Evolutionary conservation across 371 early-diverging fungal genomes (phyloP), one percentile per base, ranked within the genome.

Genomic region (Smittium mucronatum): DNA sequence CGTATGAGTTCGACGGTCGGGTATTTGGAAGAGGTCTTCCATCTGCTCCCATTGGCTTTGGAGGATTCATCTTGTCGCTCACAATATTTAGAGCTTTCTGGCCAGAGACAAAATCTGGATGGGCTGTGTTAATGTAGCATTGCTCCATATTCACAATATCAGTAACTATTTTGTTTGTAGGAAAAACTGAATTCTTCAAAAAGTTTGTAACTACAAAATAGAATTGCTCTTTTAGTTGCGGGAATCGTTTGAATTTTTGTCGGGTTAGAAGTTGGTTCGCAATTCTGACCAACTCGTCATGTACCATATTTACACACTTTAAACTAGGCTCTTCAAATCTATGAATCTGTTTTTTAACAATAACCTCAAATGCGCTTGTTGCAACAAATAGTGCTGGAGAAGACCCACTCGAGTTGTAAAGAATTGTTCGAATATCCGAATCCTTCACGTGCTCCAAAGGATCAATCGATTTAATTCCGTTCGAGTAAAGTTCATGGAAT

Each of bases 351-450:
- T 95, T 88, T 81, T 95, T 97, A 71, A 98, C 92, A 36, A 98
- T 89, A 29, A 94, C 89, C 78, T 98, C 98, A 77, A 99, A 99
- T 1, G 98, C 99, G 36, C 90, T 91, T 1, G 98, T 95, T 1
- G 91, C 94, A 30, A 99, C 97, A 82, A 98, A 96, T 30, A 98
- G 84, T 30, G 95, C 89, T 2, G 98, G 97, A 16, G 94, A 89
- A 2, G 97, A 93, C 58, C 98, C 98, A 57, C 95, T 91, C 33
- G 97, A 95, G 81, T 99, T 99, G 83, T 97, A 97, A 57, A 99
- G 81, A 64, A 97, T 91, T 2, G 94, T 97, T 70, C 98, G 89
- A 76, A 99, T 99, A 78, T 99, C 97, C 0, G 89, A 87, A 79
- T 99, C 99, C 75, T 97, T 95, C 75, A 95, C 88, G 73, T 95